phyloP scores from a whole-genome alignment of 164 flowering plant genomes.

The Magnolia sinica region DNA sequence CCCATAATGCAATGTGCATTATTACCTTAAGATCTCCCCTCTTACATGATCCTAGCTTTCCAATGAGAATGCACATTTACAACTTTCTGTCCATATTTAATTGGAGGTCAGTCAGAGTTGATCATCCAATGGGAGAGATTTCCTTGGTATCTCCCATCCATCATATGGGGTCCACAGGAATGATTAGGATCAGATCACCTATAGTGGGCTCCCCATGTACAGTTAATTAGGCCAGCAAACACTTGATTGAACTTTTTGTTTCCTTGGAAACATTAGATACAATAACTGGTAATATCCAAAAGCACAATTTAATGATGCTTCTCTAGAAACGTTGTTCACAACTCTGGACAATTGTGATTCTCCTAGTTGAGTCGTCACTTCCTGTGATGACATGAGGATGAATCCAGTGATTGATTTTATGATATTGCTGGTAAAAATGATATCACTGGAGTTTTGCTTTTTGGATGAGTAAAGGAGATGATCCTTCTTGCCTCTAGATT shows the following conservation, averaged over 20 bases:
- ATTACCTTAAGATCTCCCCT: neutral
- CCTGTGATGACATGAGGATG: neutral
- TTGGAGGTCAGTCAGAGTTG: neutral
- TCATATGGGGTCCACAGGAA: neutral
- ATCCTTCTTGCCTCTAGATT: neutral
- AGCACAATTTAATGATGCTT: neutral
- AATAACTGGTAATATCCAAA: neutral
- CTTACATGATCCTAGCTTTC: neutral
- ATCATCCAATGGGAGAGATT: neutral
- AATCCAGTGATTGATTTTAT: neutral
- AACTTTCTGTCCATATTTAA: neutral
- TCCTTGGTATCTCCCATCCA: neutral
- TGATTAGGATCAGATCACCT: neutral
- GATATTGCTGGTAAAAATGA: neutral
- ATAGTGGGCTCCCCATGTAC: no score
- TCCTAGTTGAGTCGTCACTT: neutral
- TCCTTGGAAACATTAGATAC: no score
- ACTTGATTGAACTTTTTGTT: no score
- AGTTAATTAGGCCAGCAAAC: no score
- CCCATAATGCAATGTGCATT: neutral
- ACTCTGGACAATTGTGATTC: neutral
- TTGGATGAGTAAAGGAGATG: neutral
- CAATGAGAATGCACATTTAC: neutral
- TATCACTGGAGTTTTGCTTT: no score
- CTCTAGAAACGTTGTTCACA: neutral